Evolutionary conservation across 1,284 basidiomycete species (phyloP), one percentile per base, ranked within the genome.

Genomic region (Agaricales sp.): DNA sequence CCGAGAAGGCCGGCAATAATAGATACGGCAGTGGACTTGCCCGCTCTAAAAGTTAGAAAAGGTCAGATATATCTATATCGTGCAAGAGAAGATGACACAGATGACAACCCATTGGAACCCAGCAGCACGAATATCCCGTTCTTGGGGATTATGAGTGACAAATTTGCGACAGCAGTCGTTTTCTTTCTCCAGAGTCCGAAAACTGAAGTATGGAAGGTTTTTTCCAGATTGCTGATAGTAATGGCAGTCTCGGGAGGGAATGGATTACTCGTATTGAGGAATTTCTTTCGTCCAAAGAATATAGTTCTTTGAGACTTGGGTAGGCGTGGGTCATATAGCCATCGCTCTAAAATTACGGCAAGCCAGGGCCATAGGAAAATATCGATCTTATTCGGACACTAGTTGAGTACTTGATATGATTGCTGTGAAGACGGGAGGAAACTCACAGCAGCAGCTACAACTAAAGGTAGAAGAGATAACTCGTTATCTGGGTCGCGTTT

Each of bases 1-100:
- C 75, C 74, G 8, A 78, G 64, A 1, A 88, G 69, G 1, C 80
- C 77, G 2, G 74, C 82, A 4, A 91, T 66, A 48, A 87, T 75
- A 3, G 78, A 80, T 19, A 90, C 68, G 0, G 76, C 69, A 0
- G 86, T 90, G 0, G 82, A 86, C 63, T 90, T 90, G n/a, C 87
- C 87, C 2, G 84, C 83, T 3, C 86, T 87, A 52, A 24, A 35
- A 43, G 4, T n/a, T n/a, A n/a, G n/a, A n/a, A n/a, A n/a, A 35
- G 30, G n/a, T n/a, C 30, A 11, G 30, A 25, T 25, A 22, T 26
- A n/a, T 14, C 26, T 21, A 45, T 3, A 20, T 3, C 16, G 47
- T 2, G 2, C 30, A 21, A 41, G 13, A 13, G 46, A 49, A 46
- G 43, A 21, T 14, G 48, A 23, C n/a, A 18, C 4, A 16, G 43